Percentiles rank a stretch among this genome's conserved stretches.
These are phyloP conservation scores for Strobilomyces confusus DNA, from an alignment of 768 basidiomycete genomes.

Conservation along the genomic window DNA sequence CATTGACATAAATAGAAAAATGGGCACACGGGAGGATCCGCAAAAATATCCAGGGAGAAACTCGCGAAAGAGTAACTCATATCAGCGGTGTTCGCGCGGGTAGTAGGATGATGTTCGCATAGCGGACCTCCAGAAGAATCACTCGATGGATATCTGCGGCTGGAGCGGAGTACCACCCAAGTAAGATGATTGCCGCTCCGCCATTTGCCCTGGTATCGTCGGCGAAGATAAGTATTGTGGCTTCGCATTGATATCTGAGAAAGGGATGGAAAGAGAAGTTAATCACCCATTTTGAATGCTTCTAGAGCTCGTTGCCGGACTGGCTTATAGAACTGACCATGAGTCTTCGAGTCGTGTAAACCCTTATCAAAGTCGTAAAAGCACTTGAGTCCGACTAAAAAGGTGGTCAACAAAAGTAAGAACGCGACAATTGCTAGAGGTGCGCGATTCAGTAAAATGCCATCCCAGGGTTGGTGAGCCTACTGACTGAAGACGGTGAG, in stretches of 20 bases:
- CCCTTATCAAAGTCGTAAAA: slow-evolving; percentile 82
- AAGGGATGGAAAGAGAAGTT: slow-evolving; percentile 14
- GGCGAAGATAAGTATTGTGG: slow-evolving; percentile 40
- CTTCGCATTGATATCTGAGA: slow-evolving; percentile 45
- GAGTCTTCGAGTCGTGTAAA: slow-evolving; percentile 65
- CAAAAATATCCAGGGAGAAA: neutral
- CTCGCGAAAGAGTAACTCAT: neutral
- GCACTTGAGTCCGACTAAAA: slow-evolving; percentile 73
- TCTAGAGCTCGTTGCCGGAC: slow-evolving; percentile 24
- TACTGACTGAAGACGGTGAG: slow-evolving; percentile 76
- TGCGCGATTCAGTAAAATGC: neutral
- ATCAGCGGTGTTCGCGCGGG: slow-evolving; percentile 5
- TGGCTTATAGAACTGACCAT: slow-evolving; percentile 54
- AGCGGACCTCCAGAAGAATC: slow-evolving; percentile 11
- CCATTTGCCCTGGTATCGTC: slow-evolving; percentile 43
- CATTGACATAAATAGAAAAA: slow-evolving; percentile 12
- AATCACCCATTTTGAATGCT: slow-evolving; percentile 35
- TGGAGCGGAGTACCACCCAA: slow-evolving; percentile 41
- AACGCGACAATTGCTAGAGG: slow-evolving; percentile 68
- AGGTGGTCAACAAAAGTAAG: slow-evolving; percentile 67
- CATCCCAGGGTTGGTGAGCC: neutral
- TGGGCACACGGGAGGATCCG: slow-evolving; percentile 9
- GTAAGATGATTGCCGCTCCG: slow-evolving; percentile 46
- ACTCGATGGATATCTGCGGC: slow-evolving; percentile 78
- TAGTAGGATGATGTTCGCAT: neutral